Percentiles rank a stretch among this genome's conserved stretches.
These are phyloP conservation scores for Penicillium crystallinum DNA, from an alignment of 495 filamentous ascomycete species.

Conservation along the genomic window DNA sequence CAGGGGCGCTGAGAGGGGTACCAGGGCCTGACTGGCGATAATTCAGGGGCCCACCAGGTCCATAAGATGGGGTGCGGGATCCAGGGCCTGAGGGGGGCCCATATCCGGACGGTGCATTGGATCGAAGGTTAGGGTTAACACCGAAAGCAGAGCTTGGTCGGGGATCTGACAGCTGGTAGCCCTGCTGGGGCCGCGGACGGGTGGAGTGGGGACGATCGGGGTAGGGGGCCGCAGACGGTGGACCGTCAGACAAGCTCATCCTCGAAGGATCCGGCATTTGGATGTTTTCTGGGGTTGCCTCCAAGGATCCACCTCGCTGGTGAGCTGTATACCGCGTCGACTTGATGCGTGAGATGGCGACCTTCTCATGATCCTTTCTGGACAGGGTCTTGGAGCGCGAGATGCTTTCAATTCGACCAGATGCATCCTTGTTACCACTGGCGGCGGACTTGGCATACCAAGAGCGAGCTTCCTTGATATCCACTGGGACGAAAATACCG, in stretches of 20 bases:
- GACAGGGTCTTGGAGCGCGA: slow-evolving; percentile 80
- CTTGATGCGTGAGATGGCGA: slow-evolving; percentile 85
- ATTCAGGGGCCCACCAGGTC: slow-evolving; percentile 29
- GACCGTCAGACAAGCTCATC: slow-evolving; percentile 41
- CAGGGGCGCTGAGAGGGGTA: slow-evolving; percentile 25
- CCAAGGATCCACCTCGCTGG: slow-evolving; percentile 52
- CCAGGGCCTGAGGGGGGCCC: slow-evolving; percentile 15
- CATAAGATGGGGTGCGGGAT: slow-evolving; percentile 30
- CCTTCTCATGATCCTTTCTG: slow-evolving; percentile 85
- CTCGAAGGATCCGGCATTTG: slow-evolving; percentile 69
- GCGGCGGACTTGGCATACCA: slow-evolving; percentile 92
- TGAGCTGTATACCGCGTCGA: slow-evolving; percentile 81
- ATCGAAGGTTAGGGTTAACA: slow-evolving; percentile 50
- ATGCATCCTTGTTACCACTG: slow-evolving; percentile 89
- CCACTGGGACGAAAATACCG: slow-evolving; percentile 76
- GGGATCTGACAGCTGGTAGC: slow-evolving; percentile 39
- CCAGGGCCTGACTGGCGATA: slow-evolving; percentile 37
- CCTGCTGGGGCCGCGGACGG: slow-evolving; percentile 55
- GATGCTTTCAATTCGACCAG: slow-evolving; percentile 74
- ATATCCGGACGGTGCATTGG: slow-evolving; percentile 31
- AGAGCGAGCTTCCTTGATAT: slow-evolving; percentile 73
- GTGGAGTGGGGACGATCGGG: slow-evolving; percentile 36
- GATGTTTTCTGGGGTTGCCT: slow-evolving; percentile 52
- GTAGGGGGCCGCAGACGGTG: slow-evolving; percentile 36
- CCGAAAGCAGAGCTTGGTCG: slow-evolving; percentile 65